Evolutionary conservation across 2,329 filamentous ascomycete species (phyloP), one percentile per base, ranked within the genome.

Genomic region (Penicillium sp.): DNA sequence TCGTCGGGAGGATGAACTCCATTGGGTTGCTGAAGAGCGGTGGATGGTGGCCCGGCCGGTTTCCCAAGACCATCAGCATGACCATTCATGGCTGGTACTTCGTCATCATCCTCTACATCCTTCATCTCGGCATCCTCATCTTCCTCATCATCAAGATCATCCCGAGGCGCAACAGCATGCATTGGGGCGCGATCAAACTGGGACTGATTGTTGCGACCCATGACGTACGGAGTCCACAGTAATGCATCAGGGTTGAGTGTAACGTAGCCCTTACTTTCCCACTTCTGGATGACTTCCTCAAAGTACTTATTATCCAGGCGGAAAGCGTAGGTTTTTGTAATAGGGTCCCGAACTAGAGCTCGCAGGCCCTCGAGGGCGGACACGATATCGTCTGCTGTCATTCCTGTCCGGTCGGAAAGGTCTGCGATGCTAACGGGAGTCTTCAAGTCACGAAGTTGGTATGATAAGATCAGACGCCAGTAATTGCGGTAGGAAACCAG

Each of bases 401-500:
- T 92, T 11, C 95, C 95, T 0, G 93, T 98, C 58, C 92, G 88
- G 63, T 93, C 88, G 0, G 93, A 96, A 61, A 79, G 68, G 37
- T 79, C 77, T 8, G 79, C 76, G 47, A 87, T 84, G 52, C 83
- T 80, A 69, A 85, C 62, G 14, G 84, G 80, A 1, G 76, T 75
- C 58, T 83, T 85, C 61, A 85, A 83, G 47, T 88, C 77, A 37
- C 93, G 80, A 7, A 99, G 82, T 65, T 96, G 91, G 61, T 90
- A 89, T 70, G 93, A 97, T 53, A 99, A 80, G 2, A 96, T 83
- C 10, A 96, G 80, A 21, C 95, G 88, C 95, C 95, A 99, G 74
- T 99, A 99, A 68, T 96, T 97, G 45, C 95, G 87, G 72, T 99
- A 99, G 2, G 93, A 98, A 4, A 98, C 93, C 39, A 99, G 78